phyloP scores from a whole-genome alignment of 495 filamentous ascomycete species.

The Choiromyces venosus region DNA sequence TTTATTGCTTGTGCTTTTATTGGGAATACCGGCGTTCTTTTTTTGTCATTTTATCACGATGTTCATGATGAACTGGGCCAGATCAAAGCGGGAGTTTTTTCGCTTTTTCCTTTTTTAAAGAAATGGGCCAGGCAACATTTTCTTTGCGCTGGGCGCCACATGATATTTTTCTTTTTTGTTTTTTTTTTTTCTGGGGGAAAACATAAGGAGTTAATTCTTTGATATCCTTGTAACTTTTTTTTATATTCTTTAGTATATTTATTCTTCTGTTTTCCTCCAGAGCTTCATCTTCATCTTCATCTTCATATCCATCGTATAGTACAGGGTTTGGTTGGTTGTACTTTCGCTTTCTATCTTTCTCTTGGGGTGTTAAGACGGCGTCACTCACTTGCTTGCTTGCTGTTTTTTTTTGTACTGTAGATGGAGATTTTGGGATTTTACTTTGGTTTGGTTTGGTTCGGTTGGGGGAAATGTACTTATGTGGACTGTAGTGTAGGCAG shows the following conservation, averaged over 20 bases:
- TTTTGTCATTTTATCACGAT: slow-evolving; percentile 17
- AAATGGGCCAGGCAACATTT: slow-evolving; percentile 4
- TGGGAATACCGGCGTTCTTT: slow-evolving; percentile 16
- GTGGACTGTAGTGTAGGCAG: not conserved
- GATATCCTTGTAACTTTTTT: not conserved
- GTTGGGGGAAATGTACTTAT: slow-evolving; percentile 1
- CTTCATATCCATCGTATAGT: not conserved
- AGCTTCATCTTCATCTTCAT: not conserved
- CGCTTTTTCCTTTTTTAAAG: slow-evolving; percentile 21
- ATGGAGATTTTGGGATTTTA: no score
- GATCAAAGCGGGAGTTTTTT: slow-evolving; percentile 16
- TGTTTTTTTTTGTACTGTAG: slow-evolving; percentile 3
- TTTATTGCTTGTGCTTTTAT: slow-evolving; percentile 21
- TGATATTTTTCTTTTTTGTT: not conserved
- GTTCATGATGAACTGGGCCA: slow-evolving; percentile 7
- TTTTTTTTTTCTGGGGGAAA: not conserved
- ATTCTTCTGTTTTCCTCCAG: not conserved
- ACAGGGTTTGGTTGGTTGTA: not conserved
- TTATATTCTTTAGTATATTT: slow-evolving; percentile 6
- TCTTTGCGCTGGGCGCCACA: not conserved
- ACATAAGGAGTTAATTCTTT: not conserved
- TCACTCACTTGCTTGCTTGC: not conserved
- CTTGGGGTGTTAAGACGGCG: not conserved
- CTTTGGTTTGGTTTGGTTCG: not conserved
- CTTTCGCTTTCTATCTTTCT: not conserved